Base-by-base conservation (phyloP, 2,329 filamentous ascomycete species). In the Chrysoporthe cubensis region DNA sequence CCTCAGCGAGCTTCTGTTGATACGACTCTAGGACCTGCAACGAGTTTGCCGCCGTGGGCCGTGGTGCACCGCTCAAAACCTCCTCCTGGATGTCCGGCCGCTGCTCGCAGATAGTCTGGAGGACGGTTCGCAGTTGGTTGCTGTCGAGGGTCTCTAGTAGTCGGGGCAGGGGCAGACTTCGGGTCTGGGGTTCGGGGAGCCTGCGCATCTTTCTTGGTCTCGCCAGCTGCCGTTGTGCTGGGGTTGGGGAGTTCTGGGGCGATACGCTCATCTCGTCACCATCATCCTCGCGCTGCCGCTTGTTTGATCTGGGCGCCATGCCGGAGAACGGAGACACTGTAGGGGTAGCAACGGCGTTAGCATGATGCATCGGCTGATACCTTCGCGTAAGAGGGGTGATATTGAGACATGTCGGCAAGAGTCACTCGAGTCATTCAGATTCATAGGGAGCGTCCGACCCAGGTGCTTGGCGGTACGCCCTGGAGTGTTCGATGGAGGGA, bases 101-200 rank as follows among this genome's bases (percentile, higher is more conserved):
- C 73, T 91, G 89, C 75, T 97, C 92, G 82, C 94, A 97, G 76
- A 99, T 92, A 65, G 91, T 90, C 77, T 94, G 92, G n/a, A 99
- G 86, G 1, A 97, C 90, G 46, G 88, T 89, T 73, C 95, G 90
- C 75, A 99, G 86, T 72, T 96, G 92, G 69, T 92, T 87, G 69
- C 90, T 90, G 75, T 96, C 93, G 57, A 99, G 88, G 0, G 96
- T 98, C 81, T 99, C 95, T 71, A 99, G 89, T n/a, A 99, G 87
- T 75, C 96, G 90, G 67, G 85, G 83, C 8, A 88, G 81, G 2
- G 82, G 74, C 54, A 89, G 80, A 5, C 62, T 65, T 46, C 68
- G 66, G 21, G 68, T 63, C 13, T 66, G 63, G 7, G 62, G 54
- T 32, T 68, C 68, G 21, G 85, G 85, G 37, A 86, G 82, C n/a